Base-by-base conservation (phyloP, 441 rosid genomes). In the Hypseocharis bilobata region DNA sequence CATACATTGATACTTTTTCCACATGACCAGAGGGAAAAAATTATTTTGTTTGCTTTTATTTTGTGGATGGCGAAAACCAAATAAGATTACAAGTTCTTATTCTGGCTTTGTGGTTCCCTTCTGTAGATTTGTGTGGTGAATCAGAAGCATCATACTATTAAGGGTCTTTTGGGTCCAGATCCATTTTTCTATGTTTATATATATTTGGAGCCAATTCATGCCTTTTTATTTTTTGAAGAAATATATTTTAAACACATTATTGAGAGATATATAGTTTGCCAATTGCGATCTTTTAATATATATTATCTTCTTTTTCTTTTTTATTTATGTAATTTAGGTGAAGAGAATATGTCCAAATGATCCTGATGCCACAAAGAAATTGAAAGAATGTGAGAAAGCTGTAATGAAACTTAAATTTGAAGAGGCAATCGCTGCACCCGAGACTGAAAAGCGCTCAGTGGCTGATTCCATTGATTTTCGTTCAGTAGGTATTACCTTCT, bases 301-400 rank as follows among this genome's bases (percentile, higher is more conserved):
- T n/a, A n/a, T n/a, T n/a, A n/a, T n/a, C n/a, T n/a, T n/a, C n/a
- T n/a, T n/a, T n/a, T n/a, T n/a, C 38, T 67, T 14, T 44, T 47
- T 51, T 61, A 11, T 28, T 52, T 68, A 61, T 64, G 36, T 64
- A 58, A 60, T 57, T 27, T 74, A 88, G 98, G 87, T 92, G 2
- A 92, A 92, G 79, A 86, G 75, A 83, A 73, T 92, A 59, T 64
- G 74, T 80, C 98, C 98, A 55, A 90, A 87, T 80, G 97, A 90
- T 82, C 96, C 90, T 20, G 98, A 92, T 74, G 96, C 97, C 61
- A 61, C 88, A 58, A 86, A 84, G 82, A 92, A 90, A 82, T 74
- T 90, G 62, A 90, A 75, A 77, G 98, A 90, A 70, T 92, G 98
- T 66, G 97, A 90, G 77, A 92, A 90, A 78, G 96, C 97, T 10